phyloP scores from a whole-genome alignment of 768 basidiomycete species.

The Russula griseocarnosa region DNA sequence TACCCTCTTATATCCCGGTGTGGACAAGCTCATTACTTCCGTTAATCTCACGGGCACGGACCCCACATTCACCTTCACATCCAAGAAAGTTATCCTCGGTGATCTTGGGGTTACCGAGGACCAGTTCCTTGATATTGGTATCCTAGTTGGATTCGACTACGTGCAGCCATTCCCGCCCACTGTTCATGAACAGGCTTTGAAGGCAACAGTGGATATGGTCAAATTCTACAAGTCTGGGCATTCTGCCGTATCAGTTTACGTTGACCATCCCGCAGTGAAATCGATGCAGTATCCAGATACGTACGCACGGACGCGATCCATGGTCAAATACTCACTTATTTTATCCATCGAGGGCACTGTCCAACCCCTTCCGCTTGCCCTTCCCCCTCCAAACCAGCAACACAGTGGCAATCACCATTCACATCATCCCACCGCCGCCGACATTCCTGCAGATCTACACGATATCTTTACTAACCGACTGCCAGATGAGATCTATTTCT shows the following conservation, averaged over 20 bases:
- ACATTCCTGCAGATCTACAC: constrained; percentile 87
- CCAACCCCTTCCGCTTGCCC: constrained; percentile 72
- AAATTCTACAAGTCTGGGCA: constrained; percentile 89
- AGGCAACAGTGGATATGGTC: constrained; percentile 87
- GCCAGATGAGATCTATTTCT: constrained; percentile 95
- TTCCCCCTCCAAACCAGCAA: constrained; percentile 45
- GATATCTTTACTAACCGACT: constrained; percentile 93
- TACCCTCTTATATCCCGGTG: constrained; percentile 78
- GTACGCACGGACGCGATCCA: constrained; percentile 83
- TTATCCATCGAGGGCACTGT: constrained; percentile 84
- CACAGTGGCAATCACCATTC: constrained; percentile 54
- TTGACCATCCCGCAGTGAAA: constrained; percentile 82
- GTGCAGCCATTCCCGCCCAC: constrained; percentile 79
- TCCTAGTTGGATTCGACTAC: constrained; percentile 86
- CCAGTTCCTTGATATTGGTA: constrained; percentile 91
- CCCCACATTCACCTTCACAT: constrained; percentile 78
- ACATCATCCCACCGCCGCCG: constrained; percentile 73
- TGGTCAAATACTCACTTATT: constrained; percentile 89
- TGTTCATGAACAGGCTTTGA: constrained; percentile 73
- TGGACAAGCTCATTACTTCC: constrained; percentile 86
- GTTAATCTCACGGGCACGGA: constrained; percentile 67
- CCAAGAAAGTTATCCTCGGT: constrained; percentile 69
- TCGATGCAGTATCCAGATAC: constrained; percentile 74
- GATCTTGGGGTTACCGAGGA: constrained; percentile 71
- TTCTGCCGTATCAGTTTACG: constrained; percentile 68